These are phyloP conservation scores for Pyronema domesticum DNA, from an alignment of 495 filamentous ascomycete species.

Conservation along the genomic window DNA sequence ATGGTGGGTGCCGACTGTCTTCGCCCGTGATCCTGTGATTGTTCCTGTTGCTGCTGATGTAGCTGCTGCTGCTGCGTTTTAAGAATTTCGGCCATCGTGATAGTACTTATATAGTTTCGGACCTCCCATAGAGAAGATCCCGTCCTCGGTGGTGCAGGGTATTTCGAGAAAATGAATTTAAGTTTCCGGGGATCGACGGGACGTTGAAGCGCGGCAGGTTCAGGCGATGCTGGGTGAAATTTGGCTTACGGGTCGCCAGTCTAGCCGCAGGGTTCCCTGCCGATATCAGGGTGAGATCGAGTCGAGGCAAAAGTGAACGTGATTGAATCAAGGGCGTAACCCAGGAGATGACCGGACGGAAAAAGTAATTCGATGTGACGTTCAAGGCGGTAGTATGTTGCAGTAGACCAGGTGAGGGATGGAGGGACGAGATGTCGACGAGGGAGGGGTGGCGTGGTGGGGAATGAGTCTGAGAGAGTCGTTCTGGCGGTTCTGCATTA, in stretches of 20 bases:
- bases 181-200: neutral
- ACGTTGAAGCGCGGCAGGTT: neutral
- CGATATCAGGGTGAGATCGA: neutral
- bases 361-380: neutral
- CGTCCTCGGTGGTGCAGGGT: neutral
- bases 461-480: neutral
- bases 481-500: neutral
- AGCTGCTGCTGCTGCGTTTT: conserved; percentile 12
- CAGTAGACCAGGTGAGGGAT: neutral
- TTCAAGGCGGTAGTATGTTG: neutral
- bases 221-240: neutral
- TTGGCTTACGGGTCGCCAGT: neutral
- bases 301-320: neutral
- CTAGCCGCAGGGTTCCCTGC: neutral
- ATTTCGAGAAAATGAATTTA: neutral
- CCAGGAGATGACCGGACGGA: neutral
- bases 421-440: neutral
- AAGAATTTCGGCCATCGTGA: conserved; percentile 17
- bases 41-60: conserved; percentile 13
- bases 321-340: neutral
- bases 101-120: conserved; percentile 14
- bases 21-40: neutral
- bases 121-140: conserved; percentile 9
- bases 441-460: neutral
- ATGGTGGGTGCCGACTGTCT: too few relatives aligned